phyloP scores from a whole-genome alignment of 2,329 filamentous ascomycete species.

The Dendryphion nanum region DNA sequence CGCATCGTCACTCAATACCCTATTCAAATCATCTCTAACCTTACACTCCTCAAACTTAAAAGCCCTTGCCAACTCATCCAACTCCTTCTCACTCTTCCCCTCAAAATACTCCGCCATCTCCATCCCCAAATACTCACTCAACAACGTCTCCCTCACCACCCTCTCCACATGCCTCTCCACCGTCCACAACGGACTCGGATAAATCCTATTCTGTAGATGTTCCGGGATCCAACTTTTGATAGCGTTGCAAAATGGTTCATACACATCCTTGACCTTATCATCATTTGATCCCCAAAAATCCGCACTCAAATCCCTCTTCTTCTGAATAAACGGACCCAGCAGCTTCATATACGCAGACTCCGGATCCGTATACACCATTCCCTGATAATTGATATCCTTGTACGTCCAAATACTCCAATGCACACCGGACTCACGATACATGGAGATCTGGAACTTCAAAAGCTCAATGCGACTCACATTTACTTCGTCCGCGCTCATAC shows the following conservation, averaged over 20 bases:
- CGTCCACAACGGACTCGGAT: constrained; percentile 7
- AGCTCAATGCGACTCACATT: constrained; percentile 8
- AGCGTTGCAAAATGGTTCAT: neutral
- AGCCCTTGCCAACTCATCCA: constrained; percentile 8
- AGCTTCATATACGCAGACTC: constrained; percentile 10
- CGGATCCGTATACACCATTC: constrained; percentile 12
- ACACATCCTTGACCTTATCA: constrained; percentile 6
- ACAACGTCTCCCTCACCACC: constrained; percentile 7
- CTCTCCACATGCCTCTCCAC: constrained; percentile 9
- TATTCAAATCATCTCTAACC: constrained; percentile 5
- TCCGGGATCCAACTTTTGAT: neutral
- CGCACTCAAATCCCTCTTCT: constrained; percentile 9
- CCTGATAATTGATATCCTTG: constrained; percentile 15
- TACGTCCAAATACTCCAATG: constrained; percentile 16
- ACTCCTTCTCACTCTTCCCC: constrained; percentile 10
- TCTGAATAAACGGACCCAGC: constrained; percentile 10
- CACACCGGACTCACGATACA: constrained; percentile 10
- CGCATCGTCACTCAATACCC: constrained; percentile 6
- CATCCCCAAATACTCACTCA: constrained; percentile 11
- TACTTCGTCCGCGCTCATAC: constrained; percentile 5
- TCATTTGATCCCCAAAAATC: constrained; percentile 13
- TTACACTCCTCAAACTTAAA: constrained; percentile 12
- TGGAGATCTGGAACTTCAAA: constrained; percentile 9
- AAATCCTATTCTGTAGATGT: constrained; percentile 9
- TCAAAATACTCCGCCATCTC: constrained; percentile 11